Conservation (phyloP, 2,329 filamentous ascomycete species). For the Cryphonectria parasitica region DNA sequence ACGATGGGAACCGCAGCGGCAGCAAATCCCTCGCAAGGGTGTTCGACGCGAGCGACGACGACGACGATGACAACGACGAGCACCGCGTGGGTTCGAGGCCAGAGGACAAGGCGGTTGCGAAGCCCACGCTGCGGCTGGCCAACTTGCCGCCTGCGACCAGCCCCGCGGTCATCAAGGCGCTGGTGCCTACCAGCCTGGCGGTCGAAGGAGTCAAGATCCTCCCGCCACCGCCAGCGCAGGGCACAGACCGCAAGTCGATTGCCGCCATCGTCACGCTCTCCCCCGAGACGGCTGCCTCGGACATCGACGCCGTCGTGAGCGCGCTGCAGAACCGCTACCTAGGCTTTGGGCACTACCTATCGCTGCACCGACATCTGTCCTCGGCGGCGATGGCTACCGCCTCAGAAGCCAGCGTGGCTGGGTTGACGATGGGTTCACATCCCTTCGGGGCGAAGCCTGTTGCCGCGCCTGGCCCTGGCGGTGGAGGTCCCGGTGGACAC, state of each 20-base stretch:
- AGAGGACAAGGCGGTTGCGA: constrained; percentile 63
- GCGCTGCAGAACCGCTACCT: constrained; percentile 81
- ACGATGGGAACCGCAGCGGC: constrained; percentile 46
- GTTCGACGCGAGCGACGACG: constrained; percentile 69
- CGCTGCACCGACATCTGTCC: constrained; percentile 80
- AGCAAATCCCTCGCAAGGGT: constrained; percentile 64
- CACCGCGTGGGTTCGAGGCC: constrained; percentile 46
- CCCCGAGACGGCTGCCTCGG: constrained; percentile 78
- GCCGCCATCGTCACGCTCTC: constrained; percentile 81
- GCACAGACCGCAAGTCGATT: constrained; percentile 69
- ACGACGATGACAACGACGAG: constrained; percentile 53
- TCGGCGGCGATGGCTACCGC: constrained; percentile 66
- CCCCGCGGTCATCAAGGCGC: constrained; percentile 60
- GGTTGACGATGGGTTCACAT: constrained; percentile 54
- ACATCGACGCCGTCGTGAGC: constrained; percentile 81
- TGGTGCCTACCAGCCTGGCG: constrained; percentile 62
- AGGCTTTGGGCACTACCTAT: constrained; percentile 81
- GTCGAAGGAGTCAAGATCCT: constrained; percentile 77
- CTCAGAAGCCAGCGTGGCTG: constrained; percentile 42
- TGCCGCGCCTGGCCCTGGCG: constrained; percentile 43
- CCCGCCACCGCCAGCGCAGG: constrained; percentile 52
- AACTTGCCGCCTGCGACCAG: constrained; percentile 65
- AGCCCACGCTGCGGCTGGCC: constrained; percentile 64
- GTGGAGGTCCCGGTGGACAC: constrained; percentile 40
- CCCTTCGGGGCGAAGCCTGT: constrained; percentile 80